phyloP scores from a whole-genome alignment of 2,329 filamentous ascomycete species.

The Didymella arachidicola region DNA sequence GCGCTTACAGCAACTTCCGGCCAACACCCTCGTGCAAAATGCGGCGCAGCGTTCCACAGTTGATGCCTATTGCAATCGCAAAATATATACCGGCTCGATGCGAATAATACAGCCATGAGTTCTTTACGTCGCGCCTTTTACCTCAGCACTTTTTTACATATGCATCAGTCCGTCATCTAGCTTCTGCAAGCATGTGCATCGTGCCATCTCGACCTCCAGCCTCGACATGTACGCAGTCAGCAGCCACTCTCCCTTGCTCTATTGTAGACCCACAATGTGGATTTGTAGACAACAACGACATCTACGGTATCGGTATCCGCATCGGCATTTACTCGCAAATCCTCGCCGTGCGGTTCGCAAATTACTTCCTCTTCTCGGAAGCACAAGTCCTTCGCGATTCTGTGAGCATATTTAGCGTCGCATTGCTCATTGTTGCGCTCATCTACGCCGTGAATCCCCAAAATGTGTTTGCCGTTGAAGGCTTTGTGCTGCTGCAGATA shows the following conservation, averaged over 20 bases:
- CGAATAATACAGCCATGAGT: not conserved
- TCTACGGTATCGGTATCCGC: conserved; percentile 41
- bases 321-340: conserved; percentile 42
- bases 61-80: conserved; percentile 1
- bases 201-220: not conserved
- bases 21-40: conserved; percentile 2
- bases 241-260: not conserved
- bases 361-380: too few relatives aligned
- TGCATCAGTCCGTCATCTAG: not conserved
- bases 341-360: conserved; percentile 25
- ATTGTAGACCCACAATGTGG: conserved; percentile 11
- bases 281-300: conserved; percentile 60
- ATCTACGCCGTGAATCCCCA: too few relatives aligned
- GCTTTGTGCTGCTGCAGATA: too few relatives aligned
- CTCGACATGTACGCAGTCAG: not conserved
- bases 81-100: not conserved
- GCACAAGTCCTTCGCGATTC: too few relatives aligned
- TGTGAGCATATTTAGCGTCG: too few relatives aligned
- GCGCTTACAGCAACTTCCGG: conserved; percentile 17
- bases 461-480: too few relatives aligned
- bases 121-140: not conserved
- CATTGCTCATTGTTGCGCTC: too few relatives aligned
- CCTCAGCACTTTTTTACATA: not conserved
- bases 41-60: conserved; percentile 13
- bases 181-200: not conserved